These are phyloP conservation scores for Metschnikowia anglica DNA, from an alignment of 805 yeast species.

Conservation along the genomic window DNA sequence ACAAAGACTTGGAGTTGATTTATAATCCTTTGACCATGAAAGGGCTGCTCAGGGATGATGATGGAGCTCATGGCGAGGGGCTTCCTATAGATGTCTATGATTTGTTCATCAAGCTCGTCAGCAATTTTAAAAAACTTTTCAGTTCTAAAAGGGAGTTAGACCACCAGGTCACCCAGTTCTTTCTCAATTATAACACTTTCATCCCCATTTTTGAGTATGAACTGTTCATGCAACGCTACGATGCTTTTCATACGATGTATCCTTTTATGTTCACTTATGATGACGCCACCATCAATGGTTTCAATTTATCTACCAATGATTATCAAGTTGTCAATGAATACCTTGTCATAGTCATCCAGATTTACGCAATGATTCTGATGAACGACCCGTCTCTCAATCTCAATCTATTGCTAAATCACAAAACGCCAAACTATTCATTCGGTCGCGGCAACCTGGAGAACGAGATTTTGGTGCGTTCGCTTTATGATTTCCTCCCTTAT, in stretches of 20 bases:
- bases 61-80: slow-evolving; percentile 13
- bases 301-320: slow-evolving; percentile 44
- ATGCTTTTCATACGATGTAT: slow-evolving; percentile 47
- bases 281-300: slow-evolving; percentile 46
- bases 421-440: slow-evolving; percentile 30
- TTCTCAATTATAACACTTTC: slow-evolving; percentile 51
- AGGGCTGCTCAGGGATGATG: slow-evolving; percentile 9
- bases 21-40: slow-evolving; percentile 41
- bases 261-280: slow-evolving; percentile 48
- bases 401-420: slow-evolving; percentile 40
- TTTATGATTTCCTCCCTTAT: slow-evolving; percentile 46
- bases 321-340: slow-evolving; percentile 42
- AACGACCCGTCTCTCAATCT: slow-evolving; percentile 47
- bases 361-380: slow-evolving; percentile 53
- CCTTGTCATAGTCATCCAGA: slow-evolving; percentile 45
- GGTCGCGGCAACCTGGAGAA: slow-evolving; percentile 8
- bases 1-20: slow-evolving; percentile 37
- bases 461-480: slow-evolving; percentile 32
- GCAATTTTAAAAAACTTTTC: slow-evolving; percentile 43
- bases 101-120: slow-evolving; percentile 43
- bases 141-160: slow-evolving; percentile 42
- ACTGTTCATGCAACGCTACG: slow-evolving; percentile 51
- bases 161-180: slow-evolving; percentile 47
- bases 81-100: slow-evolving; percentile 44
- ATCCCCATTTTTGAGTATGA: slow-evolving; percentile 56